Conservation (phyloP, 768 basidiomycete species). For the Cantharellus cinnabarinus region DNA sequence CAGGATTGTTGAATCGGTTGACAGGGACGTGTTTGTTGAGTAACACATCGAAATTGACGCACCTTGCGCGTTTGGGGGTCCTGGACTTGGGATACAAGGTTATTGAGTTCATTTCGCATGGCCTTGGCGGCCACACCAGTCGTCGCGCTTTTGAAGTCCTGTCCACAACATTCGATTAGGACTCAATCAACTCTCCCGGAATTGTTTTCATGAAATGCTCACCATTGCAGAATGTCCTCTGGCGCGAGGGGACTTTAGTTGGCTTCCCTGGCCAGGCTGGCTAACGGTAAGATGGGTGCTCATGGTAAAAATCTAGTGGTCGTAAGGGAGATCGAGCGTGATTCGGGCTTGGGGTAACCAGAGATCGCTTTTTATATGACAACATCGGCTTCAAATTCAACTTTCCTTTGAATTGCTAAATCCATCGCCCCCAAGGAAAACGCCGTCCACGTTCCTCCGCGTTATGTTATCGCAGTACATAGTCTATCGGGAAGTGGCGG, state of each 20-base stretch:
- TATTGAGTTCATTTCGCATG: slow-evolving; percentile 95
- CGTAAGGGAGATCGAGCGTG: too few species aligned
- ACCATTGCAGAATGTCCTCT: slow-evolving; percentile 16
- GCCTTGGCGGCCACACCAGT: slow-evolving; percentile 86
- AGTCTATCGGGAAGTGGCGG: too few species aligned
- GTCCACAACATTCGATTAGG: background rate
- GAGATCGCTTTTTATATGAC: too few species aligned
- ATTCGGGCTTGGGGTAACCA: too few species aligned
- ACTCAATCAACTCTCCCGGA: background rate
- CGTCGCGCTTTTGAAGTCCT: slow-evolving; percentile 89
- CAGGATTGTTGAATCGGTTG: background rate
- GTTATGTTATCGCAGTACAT: too few species aligned
- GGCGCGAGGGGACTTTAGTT: slow-evolving; percentile 11
- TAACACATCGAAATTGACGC: slow-evolving; percentile 1
- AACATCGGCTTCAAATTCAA: too few species aligned
- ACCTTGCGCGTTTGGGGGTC: slow-evolving; percentile 74
- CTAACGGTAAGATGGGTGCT: too few species aligned
- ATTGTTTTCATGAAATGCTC: background rate
- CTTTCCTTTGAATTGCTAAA: too few species aligned
- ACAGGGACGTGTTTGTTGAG: background rate
- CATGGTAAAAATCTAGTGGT: too few species aligned
- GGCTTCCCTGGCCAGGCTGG: background rate
- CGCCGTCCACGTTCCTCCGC: too few species aligned
- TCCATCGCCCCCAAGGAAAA: too few species aligned
- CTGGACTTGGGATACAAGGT: slow-evolving; percentile 70